Evolutionary conservation across 768 basidiomycete species (phyloP).

Genomic region (Boletus sp.): DNA sequence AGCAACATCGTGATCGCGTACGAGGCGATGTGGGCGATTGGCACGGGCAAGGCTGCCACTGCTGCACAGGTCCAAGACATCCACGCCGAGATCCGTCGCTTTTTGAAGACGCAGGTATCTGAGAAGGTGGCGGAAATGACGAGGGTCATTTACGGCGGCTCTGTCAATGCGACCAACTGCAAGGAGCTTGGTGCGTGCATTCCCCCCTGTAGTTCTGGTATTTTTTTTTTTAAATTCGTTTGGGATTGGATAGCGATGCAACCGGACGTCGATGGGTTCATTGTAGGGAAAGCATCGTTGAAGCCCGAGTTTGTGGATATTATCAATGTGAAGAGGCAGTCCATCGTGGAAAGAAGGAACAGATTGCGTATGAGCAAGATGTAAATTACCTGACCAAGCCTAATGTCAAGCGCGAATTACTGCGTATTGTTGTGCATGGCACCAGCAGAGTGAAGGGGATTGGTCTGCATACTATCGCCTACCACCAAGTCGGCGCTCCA

Average conservation of each 20-base stretch:
- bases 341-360: neutral
- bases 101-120: slow-evolving; percentile 65
- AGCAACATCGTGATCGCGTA: slow-evolving; percentile 95
- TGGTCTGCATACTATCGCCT: too few species aligned
- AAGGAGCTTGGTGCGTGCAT: slow-evolving; percentile 67
- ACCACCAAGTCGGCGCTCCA: too few species aligned
- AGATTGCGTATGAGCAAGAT: too few species aligned
- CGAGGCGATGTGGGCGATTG: slow-evolving; percentile 98
- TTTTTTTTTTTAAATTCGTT: neutral
- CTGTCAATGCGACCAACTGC: slow-evolving; percentile 84
- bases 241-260: slow-evolving; percentile 51
- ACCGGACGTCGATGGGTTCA: slow-evolving; percentile 93
- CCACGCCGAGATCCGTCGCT: slow-evolving; percentile 79
- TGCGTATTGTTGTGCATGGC: too few species aligned
- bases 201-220: too few species aligned
- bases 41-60: slow-evolving; percentile 94
- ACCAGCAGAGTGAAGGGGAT: too few species aligned
- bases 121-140: slow-evolving; percentile 67
- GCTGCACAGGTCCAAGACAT: slow-evolving; percentile 90
- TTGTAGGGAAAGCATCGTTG: slow-evolving; percentile 95
- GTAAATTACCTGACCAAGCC: too few species aligned
- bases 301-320: slow-evolving; percentile 97
- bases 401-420: too few species aligned
- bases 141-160: slow-evolving; percentile 95
- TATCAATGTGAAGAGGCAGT: slow-evolving; percentile 62